Evolutionary conservation across 2,329 filamentous ascomycete species (phyloP).

Genomic region (Calonectria pseudoturangicola): DNA sequence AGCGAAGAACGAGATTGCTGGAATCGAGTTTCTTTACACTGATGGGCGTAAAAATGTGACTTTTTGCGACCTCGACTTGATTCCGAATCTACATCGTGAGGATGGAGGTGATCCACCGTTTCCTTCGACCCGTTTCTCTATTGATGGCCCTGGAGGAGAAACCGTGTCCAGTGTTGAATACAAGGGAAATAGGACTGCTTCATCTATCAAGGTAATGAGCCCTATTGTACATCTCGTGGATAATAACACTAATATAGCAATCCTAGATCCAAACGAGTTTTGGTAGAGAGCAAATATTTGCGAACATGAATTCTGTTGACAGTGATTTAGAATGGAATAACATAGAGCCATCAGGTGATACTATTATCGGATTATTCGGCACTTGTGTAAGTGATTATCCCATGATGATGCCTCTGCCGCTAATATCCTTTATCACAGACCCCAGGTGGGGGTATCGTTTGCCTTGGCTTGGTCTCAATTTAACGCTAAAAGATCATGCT

Average conservation of each 20-base stretch:
- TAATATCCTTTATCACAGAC: not conserved
- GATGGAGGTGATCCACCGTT: not conserved
- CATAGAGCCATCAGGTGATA: not conserved
- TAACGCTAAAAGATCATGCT: not conserved
- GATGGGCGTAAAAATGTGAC: not conserved
- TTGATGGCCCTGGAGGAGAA: not conserved
- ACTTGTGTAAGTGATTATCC: not conserved
- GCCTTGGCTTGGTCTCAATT: not conserved
- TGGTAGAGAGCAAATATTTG: not conserved
- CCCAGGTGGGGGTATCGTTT: not conserved
- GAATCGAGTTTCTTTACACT: not conserved
- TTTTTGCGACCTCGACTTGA: not conserved
- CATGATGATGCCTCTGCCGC: no score
- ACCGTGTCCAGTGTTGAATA: not conserved
- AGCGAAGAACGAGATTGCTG: not conserved
- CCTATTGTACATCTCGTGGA: fast-evolving
- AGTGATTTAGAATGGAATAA: not conserved
- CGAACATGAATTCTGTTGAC: not conserved
- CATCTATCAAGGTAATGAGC: not conserved
- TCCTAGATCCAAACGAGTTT: not conserved
- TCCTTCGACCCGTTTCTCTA: not conserved
- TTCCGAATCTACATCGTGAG: no score
- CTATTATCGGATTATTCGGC: not conserved
- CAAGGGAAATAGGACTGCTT: not conserved
- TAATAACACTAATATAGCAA: not conserved